phyloP scores from a whole-genome alignment of 768 basidiomycete genomes.

The Termitomyces bulborhizus region DNA sequence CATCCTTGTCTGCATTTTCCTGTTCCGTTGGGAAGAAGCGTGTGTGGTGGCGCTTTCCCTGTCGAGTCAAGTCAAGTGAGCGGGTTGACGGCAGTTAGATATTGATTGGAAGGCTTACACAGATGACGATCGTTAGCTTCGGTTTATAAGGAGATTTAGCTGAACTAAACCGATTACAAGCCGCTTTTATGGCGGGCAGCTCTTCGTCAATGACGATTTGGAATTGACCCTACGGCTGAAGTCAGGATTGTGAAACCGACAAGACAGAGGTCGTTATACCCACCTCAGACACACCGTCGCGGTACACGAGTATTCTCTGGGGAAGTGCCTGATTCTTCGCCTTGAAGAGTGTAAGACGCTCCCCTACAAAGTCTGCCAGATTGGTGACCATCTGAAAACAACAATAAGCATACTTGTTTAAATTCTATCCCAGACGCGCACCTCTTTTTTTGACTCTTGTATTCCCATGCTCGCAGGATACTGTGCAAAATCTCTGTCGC shows the following conservation, averaged over 20 bases:
- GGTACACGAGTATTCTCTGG: slow-evolving; percentile 62
- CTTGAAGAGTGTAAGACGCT: slow-evolving; percentile 52
- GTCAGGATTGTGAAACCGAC: background rate
- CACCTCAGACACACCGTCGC: slow-evolving; percentile 82
- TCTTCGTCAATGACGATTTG: slow-evolving; percentile 54
- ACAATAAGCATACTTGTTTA: background rate
- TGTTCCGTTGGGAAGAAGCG: slow-evolving; percentile 59
- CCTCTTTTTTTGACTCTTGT: slow-evolving; percentile 76
- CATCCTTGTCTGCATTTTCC: slow-evolving; percentile 50
- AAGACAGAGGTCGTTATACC: background rate
- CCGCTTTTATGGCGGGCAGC: slow-evolving; percentile 53
- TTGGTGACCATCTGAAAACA: slow-evolving; percentile 64
- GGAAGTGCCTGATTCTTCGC: slow-evolving; percentile 48
- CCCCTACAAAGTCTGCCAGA: slow-evolving; percentile 57
- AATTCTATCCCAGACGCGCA: slow-evolving; percentile 15
- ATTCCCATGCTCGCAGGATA: slow-evolving; percentile 71
- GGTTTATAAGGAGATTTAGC: slow-evolving; percentile 41
- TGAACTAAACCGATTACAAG: slow-evolving; percentile 47
- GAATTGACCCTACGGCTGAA: slow-evolving; percentile 44
- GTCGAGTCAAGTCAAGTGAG: background rate
- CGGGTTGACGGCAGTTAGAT: slow-evolving; percentile 7
- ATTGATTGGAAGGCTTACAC: slow-evolving; percentile 41
- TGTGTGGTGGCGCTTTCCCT: slow-evolving; percentile 48
- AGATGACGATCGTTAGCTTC: slow-evolving; percentile 65
- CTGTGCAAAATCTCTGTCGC: slow-evolving; percentile 57